Conservation (phyloP, 169 alveolate species). For the Babesia bovis region DNA sequence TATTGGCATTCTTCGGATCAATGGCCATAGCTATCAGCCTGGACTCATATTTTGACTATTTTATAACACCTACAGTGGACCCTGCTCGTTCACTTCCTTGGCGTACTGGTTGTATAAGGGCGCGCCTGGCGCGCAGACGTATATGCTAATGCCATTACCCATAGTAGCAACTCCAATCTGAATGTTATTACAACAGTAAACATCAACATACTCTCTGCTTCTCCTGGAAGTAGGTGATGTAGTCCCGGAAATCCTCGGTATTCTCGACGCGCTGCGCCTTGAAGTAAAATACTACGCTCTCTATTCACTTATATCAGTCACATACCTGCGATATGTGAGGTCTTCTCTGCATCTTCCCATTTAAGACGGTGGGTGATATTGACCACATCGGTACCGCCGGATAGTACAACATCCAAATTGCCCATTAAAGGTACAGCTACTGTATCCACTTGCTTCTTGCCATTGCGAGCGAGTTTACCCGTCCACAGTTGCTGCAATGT, state of each 20-base stretch:
- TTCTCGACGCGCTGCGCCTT: conserved; percentile 20
- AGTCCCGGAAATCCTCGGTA: conserved; percentile 44
- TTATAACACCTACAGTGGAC: conserved; percentile 21
- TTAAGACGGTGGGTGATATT: conserved; percentile 66
- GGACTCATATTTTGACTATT: background rate
- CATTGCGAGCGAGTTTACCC: conserved; percentile 57
- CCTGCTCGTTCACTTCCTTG: background rate
- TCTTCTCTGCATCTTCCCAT: conserved; percentile 62
- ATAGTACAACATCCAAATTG: conserved; percentile 4
- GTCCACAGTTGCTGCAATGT: conserved; percentile 33
- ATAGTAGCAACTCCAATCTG: conserved; percentile 69
- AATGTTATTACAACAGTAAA: background rate
- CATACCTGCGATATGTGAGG: conserved; percentile 51
- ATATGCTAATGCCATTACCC: conserved; percentile 31
- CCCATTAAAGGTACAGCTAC: conserved; percentile 43
- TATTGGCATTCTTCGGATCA: background rate
- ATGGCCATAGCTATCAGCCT: conserved; percentile 52
- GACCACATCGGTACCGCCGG: conserved; percentile 19
- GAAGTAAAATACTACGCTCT: conserved; percentile 32
- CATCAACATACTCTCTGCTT: conserved; percentile 46
- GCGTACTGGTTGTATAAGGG: conserved; percentile 39
- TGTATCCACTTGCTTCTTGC: conserved; percentile 48
- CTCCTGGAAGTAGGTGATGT: conserved; percentile 52
- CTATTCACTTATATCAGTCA: background rate
- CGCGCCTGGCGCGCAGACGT: conserved; percentile 66